Percentiles rank a stretch among this genome's conserved stretches.
These are phyloP conservation scores for Calocybe indica DNA, from an alignment of 768 basidiomycete genomes.

Conservation along the genomic window DNA sequence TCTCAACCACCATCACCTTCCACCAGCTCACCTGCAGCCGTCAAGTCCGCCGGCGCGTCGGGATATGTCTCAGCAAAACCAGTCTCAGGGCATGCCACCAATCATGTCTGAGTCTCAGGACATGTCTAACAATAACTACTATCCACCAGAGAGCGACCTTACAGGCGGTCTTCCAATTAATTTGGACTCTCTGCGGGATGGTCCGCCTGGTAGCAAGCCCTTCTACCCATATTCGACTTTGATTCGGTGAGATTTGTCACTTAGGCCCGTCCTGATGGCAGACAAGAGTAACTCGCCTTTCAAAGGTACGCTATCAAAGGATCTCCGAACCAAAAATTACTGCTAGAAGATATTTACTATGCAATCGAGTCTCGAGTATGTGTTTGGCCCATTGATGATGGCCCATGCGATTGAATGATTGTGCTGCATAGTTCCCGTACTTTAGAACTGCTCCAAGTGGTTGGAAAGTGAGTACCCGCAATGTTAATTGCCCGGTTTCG, in stretches of 20 bases:
- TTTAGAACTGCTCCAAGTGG: conserved; percentile 82
- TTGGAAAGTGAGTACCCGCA: conserved; percentile 70
- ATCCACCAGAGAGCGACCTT: conserved; percentile 71
- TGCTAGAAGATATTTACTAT: conserved; percentile 89
- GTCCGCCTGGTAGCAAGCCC: conserved; percentile 84
- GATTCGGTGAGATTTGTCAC: conserved; percentile 57
- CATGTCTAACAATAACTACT: conserved; percentile 58
- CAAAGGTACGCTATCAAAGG: conserved; percentile 86
- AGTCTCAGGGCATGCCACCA: conserved; percentile 53
- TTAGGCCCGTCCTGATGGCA: background rate
- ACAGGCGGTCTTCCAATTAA: conserved; percentile 83
- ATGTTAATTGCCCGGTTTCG: conserved; percentile 1
- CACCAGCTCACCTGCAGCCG: conserved; percentile 23
- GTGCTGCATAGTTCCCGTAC: conserved; percentile 66
- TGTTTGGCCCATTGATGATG: conserved; percentile 10
- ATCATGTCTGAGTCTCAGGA: conserved; percentile 62
- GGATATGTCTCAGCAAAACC: conserved; percentile 46
- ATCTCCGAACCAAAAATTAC: conserved; percentile 78
- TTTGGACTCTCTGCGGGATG: conserved; percentile 80
- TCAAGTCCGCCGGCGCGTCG: conserved; percentile 14
- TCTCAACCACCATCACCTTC: conserved; percentile 40
- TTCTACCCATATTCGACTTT: conserved; percentile 90
- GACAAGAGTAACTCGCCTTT: conserved; percentile 7
- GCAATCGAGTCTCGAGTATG: conserved; percentile 84
- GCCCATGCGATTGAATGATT: conserved; percentile 1